Conservation (phyloP, 305 asterid species). For the Fraxinus baroniana region DNA sequence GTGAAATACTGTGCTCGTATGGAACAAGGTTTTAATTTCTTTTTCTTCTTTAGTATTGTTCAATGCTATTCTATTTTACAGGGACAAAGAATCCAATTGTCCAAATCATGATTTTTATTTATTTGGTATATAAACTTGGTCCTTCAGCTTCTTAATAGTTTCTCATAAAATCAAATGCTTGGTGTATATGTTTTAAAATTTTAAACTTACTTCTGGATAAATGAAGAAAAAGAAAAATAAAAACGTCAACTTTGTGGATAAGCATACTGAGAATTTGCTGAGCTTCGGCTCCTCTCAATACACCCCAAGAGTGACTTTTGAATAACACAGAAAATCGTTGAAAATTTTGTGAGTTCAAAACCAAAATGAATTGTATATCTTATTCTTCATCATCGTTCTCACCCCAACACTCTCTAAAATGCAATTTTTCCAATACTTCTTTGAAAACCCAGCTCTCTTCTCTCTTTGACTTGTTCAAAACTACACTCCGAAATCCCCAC, state of each 20-base stretch:
- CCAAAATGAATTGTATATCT: conserved; percentile 50
- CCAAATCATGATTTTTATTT: not conserved
- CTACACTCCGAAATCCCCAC: conserved; percentile 41
- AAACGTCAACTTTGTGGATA: not conserved
- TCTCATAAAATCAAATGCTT: not conserved
- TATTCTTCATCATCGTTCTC: conserved; percentile 33
- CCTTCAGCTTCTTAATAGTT: not conserved
- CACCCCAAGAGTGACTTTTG: not conserved
- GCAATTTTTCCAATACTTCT: conserved; percentile 47
- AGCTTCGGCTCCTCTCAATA: not conserved
- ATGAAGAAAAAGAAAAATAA: not conserved
- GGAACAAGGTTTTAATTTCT: not conserved
- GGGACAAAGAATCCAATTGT: not conserved
- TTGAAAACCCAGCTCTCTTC: conserved; percentile 43
- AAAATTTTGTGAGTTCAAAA: not conserved
- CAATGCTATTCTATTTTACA: not conserved
- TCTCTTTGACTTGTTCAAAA: conserved; percentile 34
- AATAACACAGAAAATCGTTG: not conserved
- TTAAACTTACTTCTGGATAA: not conserved
- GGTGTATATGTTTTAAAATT: not conserved
- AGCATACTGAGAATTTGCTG: not conserved
- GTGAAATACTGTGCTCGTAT: not conserved
- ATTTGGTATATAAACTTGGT: too few relatives aligned
- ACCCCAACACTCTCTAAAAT: conserved; percentile 42
- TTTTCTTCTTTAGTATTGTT: not conserved